Evolutionary conservation across 768 basidiomycete species (phyloP).

Genomic region (Russula griseocarnosa): DNA sequence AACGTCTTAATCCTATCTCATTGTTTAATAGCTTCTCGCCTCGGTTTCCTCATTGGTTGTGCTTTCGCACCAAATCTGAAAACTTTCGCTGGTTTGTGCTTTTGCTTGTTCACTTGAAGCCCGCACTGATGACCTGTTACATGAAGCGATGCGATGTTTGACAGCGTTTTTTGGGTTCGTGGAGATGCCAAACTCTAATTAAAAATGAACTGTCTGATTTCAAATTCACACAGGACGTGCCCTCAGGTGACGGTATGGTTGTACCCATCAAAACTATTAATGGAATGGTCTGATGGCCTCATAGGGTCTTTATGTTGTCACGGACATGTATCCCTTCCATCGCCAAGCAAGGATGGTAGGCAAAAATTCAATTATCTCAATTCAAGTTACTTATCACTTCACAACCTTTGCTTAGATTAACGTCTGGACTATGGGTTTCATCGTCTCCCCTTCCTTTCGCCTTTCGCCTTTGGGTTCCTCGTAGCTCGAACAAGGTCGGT

Average conservation of each 20-base stretch:
- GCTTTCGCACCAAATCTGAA: constrained; percentile 55
- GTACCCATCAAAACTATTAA: not conserved
- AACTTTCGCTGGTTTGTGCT: constrained; percentile 50
- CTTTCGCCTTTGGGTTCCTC: constrained; percentile 65
- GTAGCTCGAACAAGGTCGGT: constrained; percentile 48
- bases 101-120: constrained; percentile 28
- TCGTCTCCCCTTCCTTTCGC: constrained; percentile 60
- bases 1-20: not conserved
- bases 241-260: constrained; percentile 53
- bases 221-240: constrained; percentile 39
- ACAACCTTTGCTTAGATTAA: constrained; percentile 45
- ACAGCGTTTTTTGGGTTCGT: constrained; percentile 54
- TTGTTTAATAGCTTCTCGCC: constrained; percentile 43
- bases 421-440: constrained; percentile 70
- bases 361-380: not conserved
- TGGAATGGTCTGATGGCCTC: not conserved
- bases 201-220: not conserved
- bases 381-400: not conserved
- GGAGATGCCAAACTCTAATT: not conserved
- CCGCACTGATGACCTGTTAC: not conserved
- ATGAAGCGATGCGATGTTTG: constrained; percentile 54
- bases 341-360: constrained; percentile 59
- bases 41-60: constrained; percentile 56
- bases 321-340: constrained; percentile 66
- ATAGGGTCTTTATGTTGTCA: constrained; percentile 57